phyloP scores from a whole-genome alignment of 768 basidiomycete genomes.

The Suillus variegatus region DNA sequence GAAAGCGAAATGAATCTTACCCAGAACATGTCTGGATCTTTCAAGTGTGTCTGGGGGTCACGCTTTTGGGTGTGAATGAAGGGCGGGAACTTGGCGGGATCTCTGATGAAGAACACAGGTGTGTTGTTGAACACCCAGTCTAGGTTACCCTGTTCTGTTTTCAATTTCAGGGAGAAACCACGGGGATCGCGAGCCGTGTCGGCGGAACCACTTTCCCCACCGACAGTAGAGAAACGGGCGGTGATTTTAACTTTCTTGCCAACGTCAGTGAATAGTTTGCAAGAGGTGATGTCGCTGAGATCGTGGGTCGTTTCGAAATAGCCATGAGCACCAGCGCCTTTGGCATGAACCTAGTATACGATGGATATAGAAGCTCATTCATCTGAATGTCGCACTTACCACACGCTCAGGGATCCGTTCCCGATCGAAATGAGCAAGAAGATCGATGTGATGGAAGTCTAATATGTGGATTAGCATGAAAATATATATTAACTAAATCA shows the following conservation, averaged over 20 bases:
- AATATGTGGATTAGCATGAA: slow-evolving; percentile 18
- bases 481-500: neutral
- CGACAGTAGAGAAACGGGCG: slow-evolving; percentile 92
- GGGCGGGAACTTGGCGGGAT: slow-evolving; percentile 89
- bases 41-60: slow-evolving; percentile 89
- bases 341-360: slow-evolving; percentile 76
- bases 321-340: slow-evolving; percentile 92
- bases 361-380: slow-evolving; percentile 20
- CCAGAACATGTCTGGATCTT: slow-evolving; percentile 87
- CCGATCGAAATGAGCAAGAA: slow-evolving; percentile 89
- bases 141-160: slow-evolving; percentile 88
- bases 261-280: slow-evolving; percentile 61
- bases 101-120: slow-evolving; percentile 87
- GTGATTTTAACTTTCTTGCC: slow-evolving; percentile 74
- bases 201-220: slow-evolving; percentile 84
- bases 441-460: slow-evolving; percentile 90
- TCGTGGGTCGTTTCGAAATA: slow-evolving; percentile 89
- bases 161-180: slow-evolving; percentile 90
- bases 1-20: slow-evolving; percentile 37
- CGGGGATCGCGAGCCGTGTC: slow-evolving; percentile 94
- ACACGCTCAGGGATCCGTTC: slow-evolving; percentile 97
- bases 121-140: slow-evolving; percentile 95
- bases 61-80: slow-evolving; percentile 94
- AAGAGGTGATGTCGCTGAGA: slow-evolving; percentile 79
- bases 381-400: slow-evolving; percentile 42